phyloP scores from a whole-genome alignment of 352 stramenopile species.

The Phytophthora brassicae region DNA sequence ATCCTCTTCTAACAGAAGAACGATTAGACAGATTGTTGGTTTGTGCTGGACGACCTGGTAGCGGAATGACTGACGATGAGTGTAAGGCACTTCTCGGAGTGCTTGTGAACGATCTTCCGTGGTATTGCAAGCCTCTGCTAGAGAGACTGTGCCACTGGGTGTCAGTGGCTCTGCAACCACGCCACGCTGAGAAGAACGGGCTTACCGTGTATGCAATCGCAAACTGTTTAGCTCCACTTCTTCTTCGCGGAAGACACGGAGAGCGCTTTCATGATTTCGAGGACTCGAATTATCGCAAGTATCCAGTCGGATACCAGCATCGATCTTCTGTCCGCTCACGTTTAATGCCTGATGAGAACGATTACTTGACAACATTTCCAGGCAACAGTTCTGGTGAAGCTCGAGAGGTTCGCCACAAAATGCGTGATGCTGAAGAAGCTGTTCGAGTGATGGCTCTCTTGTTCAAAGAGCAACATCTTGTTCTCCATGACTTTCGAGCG shows the following conservation, averaged over 20 bases:
- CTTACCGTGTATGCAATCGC: conserved; percentile 68
- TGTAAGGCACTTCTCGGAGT: conserved; percentile 61
- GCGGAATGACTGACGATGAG: conserved; percentile 51
- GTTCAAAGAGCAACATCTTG: conserved; percentile 54
- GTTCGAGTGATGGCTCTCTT: conserved; percentile 67
- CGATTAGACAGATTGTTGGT: conserved; percentile 70
- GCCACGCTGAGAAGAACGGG: conserved; percentile 65
- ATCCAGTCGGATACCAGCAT: conserved; percentile 70
- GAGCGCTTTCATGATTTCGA: conserved; percentile 71
- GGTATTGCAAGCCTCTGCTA: conserved; percentile 75
- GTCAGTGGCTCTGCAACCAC: conserved; percentile 57
- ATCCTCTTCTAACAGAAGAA: conserved; percentile 75
- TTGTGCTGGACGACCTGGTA: conserved; percentile 36
- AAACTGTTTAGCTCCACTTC: conserved; percentile 61
- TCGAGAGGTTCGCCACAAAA: conserved; percentile 51
- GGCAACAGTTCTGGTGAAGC: conserved; percentile 41
- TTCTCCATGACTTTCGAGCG: conserved; percentile 62
- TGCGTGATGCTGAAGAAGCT: conserved; percentile 65
- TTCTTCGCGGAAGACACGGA: conserved; percentile 55
- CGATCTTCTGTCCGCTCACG: conserved; percentile 50
- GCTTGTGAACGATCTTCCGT: conserved; percentile 82
- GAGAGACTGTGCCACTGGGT: conserved; percentile 73
- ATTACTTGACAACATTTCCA: conserved; percentile 38
- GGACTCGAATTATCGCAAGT: conserved; percentile 65
- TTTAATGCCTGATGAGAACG: conserved; percentile 49